A percentile compares a stretch with the other conserved stretches of the same genome.
phyloP scores from a whole-genome alignment of 345 rosid genomes.

The Eucalyptus microcorys region DNA sequence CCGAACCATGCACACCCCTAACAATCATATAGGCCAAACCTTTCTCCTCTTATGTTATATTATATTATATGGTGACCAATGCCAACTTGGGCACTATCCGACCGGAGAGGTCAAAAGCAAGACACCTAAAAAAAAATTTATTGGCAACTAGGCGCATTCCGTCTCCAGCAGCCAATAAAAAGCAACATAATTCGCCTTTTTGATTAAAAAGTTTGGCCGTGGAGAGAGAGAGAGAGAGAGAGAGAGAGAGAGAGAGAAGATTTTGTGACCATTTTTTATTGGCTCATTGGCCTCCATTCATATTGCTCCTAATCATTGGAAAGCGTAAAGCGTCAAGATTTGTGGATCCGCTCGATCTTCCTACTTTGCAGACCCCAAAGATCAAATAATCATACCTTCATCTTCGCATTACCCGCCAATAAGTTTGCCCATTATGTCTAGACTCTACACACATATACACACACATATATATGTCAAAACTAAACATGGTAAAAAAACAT shows the following conservation, averaged over 20 bases:
- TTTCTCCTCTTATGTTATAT: background rate
- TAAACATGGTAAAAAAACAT: background rate
- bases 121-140: accelerated
- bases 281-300: background rate
- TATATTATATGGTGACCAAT: background rate
- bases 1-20: too few species aligned
- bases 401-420: background rate
- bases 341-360: background rate
- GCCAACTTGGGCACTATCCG: background rate
- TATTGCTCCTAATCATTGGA: background rate
- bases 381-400: background rate
- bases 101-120: background rate
- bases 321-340: background rate
- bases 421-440: background rate
- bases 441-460: background rate
- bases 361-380: background rate
- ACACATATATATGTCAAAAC: background rate
- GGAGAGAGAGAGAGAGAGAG: background rate
- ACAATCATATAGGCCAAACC: background rate
- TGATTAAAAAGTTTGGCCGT: background rate
- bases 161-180: background rate
- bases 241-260: background rate
- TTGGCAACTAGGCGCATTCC: background rate
- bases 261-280: background rate
- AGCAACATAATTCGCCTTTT: background rate